These are phyloP conservation scores for Quillaja saponaria DNA, from an alignment of 306 rosid genomes.

Conservation along the genomic window DNA sequence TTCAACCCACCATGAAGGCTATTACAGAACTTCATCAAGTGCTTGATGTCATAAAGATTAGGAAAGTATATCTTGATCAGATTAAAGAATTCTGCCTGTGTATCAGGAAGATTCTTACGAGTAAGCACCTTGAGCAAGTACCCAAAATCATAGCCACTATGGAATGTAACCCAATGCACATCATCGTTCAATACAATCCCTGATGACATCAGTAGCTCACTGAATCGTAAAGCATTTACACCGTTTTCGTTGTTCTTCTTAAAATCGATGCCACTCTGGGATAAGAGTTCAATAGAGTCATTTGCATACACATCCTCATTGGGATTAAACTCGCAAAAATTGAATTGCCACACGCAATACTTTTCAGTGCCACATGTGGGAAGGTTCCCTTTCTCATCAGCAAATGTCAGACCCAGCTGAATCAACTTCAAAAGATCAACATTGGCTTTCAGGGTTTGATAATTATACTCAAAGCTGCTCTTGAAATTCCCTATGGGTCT, in stretches of 20 bases:
- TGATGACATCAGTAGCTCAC: constrained; percentile 37
- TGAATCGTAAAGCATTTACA: constrained; percentile 27
- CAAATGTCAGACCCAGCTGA: constrained; percentile 47
- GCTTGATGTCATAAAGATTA: constrained; percentile 42
- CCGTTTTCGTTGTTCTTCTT: constrained; percentile 44
- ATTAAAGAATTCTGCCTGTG: constrained; percentile 27
- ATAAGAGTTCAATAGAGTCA: constrained; percentile 35
- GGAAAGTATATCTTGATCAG: constrained; percentile 34
- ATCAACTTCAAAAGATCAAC: constrained; percentile 44
- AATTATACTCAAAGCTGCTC: constrained; percentile 24
- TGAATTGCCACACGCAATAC: constrained; percentile 50
- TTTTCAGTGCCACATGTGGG: constrained; percentile 44
- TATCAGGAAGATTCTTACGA: constrained; percentile 32
- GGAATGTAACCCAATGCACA: constrained; percentile 43
- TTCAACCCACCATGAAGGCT: constrained; percentile 45
- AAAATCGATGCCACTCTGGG: constrained; percentile 42
- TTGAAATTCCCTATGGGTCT: constrained; percentile 21
- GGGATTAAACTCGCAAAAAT: constrained; percentile 39
- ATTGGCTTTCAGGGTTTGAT: constrained; percentile 36
- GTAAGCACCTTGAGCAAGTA: constrained; percentile 44
- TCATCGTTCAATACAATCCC: constrained; percentile 32
- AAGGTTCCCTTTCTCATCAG: constrained; percentile 45
- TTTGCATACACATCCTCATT: constrained; percentile 1
- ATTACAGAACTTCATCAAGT: constrained; percentile 37
- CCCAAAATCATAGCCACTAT: constrained; percentile 44